Evolutionary conservation across 306 rosid genomes (phyloP), one percentile per base, ranked within the genome.

Genomic region (Gleditsia sinensis): DNA sequence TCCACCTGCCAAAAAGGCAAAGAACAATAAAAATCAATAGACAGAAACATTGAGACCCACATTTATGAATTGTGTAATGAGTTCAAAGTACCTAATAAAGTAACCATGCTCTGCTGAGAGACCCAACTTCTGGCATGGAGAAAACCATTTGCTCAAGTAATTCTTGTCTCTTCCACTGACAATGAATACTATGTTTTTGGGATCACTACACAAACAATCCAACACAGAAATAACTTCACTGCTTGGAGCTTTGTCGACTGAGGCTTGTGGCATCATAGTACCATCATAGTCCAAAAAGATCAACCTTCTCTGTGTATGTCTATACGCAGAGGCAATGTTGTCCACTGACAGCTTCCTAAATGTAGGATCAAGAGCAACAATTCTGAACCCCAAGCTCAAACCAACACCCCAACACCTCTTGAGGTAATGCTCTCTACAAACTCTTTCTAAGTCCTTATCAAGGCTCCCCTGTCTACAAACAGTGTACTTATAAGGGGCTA

Each of bases 101-200:
- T 72, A 89, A 42, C 94, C 94, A 39, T 89, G 94, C 48, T 89
- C 94, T 4, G 91, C 88, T 2, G 94, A 85, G 48, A 89, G 82
- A 13, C 94, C 94, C 43, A 89, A 58, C 53, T 83, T 86, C 68
- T 77, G 84, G 77, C 89, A 87, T 0, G 85, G 82, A 9, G 91
- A 83, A 64, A 89, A 89, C 94, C 91, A 89, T 7, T 79, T 66
- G 77, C 81, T 75, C 2, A 89, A 80, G 72, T 84, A 73, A 58
- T 79, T 84, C 59, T 68, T 89, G 17, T 86, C 91, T 71, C 94
- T 83, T 75, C 94, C 94, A 45, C 91, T 89, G 9, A 87, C 94
- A 57, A 89, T 83, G 75, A 89, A 89, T 89, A n/a, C n/a, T n/a
- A n/a, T n/a, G n/a, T n/a, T n/a, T n/a, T n/a, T n/a, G n/a, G n/a